Evolutionary conservation across 2,329 filamentous ascomycete species (phyloP), one percentile per base, ranked within the genome.

Genomic region (Claviceps paspali): DNA sequence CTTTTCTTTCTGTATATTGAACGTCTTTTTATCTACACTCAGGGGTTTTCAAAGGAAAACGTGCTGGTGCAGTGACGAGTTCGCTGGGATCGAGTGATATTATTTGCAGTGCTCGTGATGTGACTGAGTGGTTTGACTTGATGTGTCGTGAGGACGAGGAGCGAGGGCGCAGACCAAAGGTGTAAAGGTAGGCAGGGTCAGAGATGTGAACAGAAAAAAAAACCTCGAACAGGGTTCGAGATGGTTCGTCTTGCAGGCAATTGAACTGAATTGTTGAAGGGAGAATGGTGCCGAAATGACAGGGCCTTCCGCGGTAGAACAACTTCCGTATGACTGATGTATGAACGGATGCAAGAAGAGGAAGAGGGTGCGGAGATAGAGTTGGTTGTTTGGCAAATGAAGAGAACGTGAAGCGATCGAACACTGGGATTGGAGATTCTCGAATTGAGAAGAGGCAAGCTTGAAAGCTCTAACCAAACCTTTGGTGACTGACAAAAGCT

Each of bases 1-100:
- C 40, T 52, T 40, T 46, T 50, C 11, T 48, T 47, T 51, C 14
- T 48, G 26, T 52, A 46, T 54, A 46, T 51, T 43, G 45, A 48
- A 41, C 40, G 41, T 47, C 46, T 58, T 64, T 39, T 36, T 14
- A 42, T 42, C 70, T 86, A 86, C 82, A 87, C 83, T 50, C 82
- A 76, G 71, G 67, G 73, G 72, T 75, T 70, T 76, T 79, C 82
- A 71, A 84, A 86, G 68, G 79, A 86, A 87, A 88, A 86, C 80
- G 78, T 82, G 83, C 79, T 85, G 82, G 80, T 87, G 82, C 65
- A 73, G 68, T 70, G 69, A 61, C 59, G 60, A 56, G 44, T 35
- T 52, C 52, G 55, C 45, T 55, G 53, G 55, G 48, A 57, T 57
- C 59, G 59, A 51, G 57, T 56, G 19, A 61, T 59, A 18, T 11